Evolutionary conservation across 129 eudicot species (phyloP), one percentile per base, ranked within the genome.

Genomic region (Pseudognaphalium luteoalbum): DNA sequence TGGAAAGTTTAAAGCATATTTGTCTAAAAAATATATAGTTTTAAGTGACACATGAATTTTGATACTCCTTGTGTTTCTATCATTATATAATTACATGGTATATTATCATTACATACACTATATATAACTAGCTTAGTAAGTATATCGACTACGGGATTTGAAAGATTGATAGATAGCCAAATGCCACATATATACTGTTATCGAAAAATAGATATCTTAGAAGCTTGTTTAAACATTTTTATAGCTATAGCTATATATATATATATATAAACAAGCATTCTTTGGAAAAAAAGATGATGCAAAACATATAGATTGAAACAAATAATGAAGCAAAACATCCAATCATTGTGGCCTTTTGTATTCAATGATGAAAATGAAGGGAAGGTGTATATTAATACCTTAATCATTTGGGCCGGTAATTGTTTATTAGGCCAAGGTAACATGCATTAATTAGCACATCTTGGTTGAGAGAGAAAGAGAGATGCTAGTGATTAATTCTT

Each of bases 391-490:
- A 25, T 15, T 39, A 41, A 39, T 75, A 37, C 11, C 32, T 10
- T 63, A 28, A 62, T 76, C 14, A 66, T 66, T 29, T 12, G 10
- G 9, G 15, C 29, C 9, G n/a, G 22, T 20, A 59, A 30, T 76
- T 65, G 37, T 47, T 70, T 76, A 66, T 76, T 76, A 66, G 66
- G 73, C 47, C n/a, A 37, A 47, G 56, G 80, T 76, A 76, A 76
- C 80, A 66, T 66, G 80, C 80, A 66, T 66, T 11, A 66, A 66
- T 66, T 17, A 66, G 57, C 80, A 76, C 80, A 52, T 66, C 29
- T 54, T 52, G 59, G 47, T 57, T 39, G 47, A 52, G 28, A 20
- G 16, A 35, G 16, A 4, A 29, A 19, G 17, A 39, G 5, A 10
- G 15, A 42, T 29, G 37, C 54, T 30, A 3, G 52, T 72, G 41